phyloP scores from a whole-genome alignment of 768 basidiomycete species.

The Chlorophyllum brunneum region DNA sequence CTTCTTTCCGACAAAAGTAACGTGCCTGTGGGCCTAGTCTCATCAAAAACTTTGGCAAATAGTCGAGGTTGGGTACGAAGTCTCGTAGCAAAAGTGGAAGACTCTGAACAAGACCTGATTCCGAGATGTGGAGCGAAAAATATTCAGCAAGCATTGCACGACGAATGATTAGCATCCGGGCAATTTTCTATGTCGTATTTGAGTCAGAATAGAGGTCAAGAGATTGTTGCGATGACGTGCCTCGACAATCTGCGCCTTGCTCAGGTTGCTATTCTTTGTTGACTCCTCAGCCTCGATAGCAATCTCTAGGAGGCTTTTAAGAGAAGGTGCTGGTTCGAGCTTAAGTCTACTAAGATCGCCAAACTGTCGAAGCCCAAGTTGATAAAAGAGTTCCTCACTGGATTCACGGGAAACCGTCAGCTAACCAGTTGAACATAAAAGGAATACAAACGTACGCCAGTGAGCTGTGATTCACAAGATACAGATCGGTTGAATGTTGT shows the following conservation, averaged over 20 bases:
- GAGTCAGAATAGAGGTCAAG: not conserved
- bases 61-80: slow-evolving; percentile 88
- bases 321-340: slow-evolving; percentile 76
- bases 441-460: slow-evolving; percentile 59
- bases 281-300: slow-evolving; percentile 72
- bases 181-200: slow-evolving; percentile 48
- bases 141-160: slow-evolving; percentile 91
- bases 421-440: not conserved
- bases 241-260: slow-evolving; percentile 62
- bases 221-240: slow-evolving; percentile 33
- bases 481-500: slow-evolving; percentile 86
- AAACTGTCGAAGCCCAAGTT: slow-evolving; percentile 89
- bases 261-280: slow-evolving; percentile 49
- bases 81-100: slow-evolving; percentile 82
- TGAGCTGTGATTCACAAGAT: slow-evolving; percentile 81
- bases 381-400: slow-evolving; percentile 95
- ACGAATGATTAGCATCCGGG: slow-evolving; percentile 50
- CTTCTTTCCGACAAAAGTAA: not conserved
- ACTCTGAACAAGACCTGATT: slow-evolving; percentile 63
- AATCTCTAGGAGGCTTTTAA: slow-evolving; percentile 68
- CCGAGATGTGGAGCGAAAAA: slow-evolving; percentile 73
- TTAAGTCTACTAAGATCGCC: slow-evolving; percentile 74
- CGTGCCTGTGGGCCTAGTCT: slow-evolving; percentile 86
- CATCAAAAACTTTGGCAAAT: slow-evolving; percentile 87
- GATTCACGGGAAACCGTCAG: slow-evolving; percentile 1